phyloP scores from a whole-genome alignment of 2,329 filamentous ascomycete genomes.

The Aspergillus caelatus region DNA sequence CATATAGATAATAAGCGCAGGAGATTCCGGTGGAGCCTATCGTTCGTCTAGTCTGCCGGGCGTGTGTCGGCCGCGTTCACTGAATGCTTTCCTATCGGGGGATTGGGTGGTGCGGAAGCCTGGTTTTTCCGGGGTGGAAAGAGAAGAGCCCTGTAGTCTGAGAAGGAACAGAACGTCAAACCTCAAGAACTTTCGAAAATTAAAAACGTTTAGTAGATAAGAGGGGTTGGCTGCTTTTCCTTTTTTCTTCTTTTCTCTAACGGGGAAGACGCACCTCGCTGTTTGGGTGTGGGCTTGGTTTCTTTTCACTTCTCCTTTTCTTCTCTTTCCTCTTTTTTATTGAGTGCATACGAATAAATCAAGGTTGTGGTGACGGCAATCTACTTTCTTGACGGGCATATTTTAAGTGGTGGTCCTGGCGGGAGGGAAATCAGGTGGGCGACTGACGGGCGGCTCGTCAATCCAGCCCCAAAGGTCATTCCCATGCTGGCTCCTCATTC shows the following conservation, averaged over 20 bases:
- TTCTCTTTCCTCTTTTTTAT: conserved; percentile 4
- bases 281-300: not conserved
- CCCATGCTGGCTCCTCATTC: conserved; percentile 1
- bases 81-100: conserved; percentile 29
- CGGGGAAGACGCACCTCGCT: conserved; percentile 21
- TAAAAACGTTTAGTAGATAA: not conserved
- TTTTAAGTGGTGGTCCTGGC: conserved; percentile 1
- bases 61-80: conserved; percentile 31
- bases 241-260: not conserved
- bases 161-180: conserved; percentile 15
- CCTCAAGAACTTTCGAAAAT: not conserved
- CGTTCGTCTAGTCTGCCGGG: conserved; percentile 19
- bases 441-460: conserved; percentile 2
- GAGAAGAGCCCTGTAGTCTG: conserved; percentile 14
- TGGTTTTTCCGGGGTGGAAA: conserved; percentile 35
- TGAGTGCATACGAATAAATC: conserved; percentile 7
- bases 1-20: conserved; percentile 25
- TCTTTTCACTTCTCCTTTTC: conserved; percentile 5
- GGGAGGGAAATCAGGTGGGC: conserved; percentile 4
- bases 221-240: not conserved
- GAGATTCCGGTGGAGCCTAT: conserved; percentile 23
- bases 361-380: not conserved
- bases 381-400: not conserved
- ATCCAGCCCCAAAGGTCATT: not conserved
- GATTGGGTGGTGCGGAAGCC: conserved; percentile 31